Evolutionary conservation across 2,329 filamentous ascomycete species (phyloP), one percentile per base, ranked within the genome.

Genomic region (Colletotrichum echinochloae): DNA sequence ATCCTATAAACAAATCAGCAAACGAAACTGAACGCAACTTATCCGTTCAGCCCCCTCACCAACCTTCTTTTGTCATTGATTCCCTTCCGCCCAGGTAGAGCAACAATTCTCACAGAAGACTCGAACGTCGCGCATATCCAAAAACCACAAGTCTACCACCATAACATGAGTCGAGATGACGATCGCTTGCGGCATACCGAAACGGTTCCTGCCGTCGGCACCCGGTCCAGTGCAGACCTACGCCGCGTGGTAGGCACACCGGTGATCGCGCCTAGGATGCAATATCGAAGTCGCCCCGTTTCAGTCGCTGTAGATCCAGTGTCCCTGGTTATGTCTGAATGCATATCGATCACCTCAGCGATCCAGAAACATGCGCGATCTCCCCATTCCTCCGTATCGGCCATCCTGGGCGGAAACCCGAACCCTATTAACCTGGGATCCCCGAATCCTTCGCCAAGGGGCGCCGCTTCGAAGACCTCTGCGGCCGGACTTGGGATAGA

Each of bases 331-430:
- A 97, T 97, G 73, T 97, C 95, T 82, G 96, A 99, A 90, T 99
- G 96, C 82, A 98, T 98, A 79, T 95, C 95, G 55, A 95, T 99
- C 83, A 98, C 96, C 18, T 98, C 95, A 73, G 94, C 95, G 72
- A 98, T 99, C 88, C 95, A 97, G 78, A 99, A 99, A 84, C 92
- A 98, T 88, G 93, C 94, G 74, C 92, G 96, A 74, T 98, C 95
- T 87, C 94, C 94, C 57, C 95, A 98, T 80, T 97, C 95, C 16
- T 98, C 95, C 6, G 96, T 99, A 54, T 94, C 96, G 46, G 95
- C 95, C 63, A 99, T 99, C 72, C 87, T 99, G 39, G 96, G 96
- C 60, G 94, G 94, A 74, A 89, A 85, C 73, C 89, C 88, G 33
- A 90, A 88, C 71, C 82, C 87, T 8, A 81, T 89, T 66, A 85